Base-by-base conservation (phyloP, 176 grass and related monocot genomes). In the Dactylis glomerata region DNA sequence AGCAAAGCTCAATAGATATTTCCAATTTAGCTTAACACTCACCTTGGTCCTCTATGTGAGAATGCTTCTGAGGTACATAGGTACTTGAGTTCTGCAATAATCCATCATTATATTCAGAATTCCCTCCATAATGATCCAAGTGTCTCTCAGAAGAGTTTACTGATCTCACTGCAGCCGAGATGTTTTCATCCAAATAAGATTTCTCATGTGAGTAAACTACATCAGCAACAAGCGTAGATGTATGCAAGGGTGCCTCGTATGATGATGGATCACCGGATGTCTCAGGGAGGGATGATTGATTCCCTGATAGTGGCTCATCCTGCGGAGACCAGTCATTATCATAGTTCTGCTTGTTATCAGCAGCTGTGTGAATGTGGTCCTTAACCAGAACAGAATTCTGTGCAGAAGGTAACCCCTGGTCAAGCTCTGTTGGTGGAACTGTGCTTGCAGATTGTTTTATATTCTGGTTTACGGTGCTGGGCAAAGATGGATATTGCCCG, bases 401-500 rank as follows among this genome's bases (percentile, higher is more conserved):
- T n/a, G 8, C 50, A 79, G 75, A 75, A 57, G 88, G 74, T 72
- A 86, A 34, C 67, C 68, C 79, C 34, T 82, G 78, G 32, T 98
- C 89, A 84, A 68, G 65, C 75, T 90, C 86, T 87, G 80, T 67
- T 65, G 73, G 61, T 6, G 68, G 50, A 90, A 68, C 65, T 61
- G 83, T 83, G 79, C 69, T 88, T 26, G 37, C 23, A 76, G 87
- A 87, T 86, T 90, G 91, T 79, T 92, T 90, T 28, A 61, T 46
- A 66, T 75, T 86, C 74, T 88, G 85, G 82, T 84, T 66, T 75
- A 56, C 12, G 0, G 80, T 67, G 65, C 74, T 89, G 67, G 88
- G 78, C 76, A 94, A 92, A 67, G 84, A 87, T 79, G 92, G 87
- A 84, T 91, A 92, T 46, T 96, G 93, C 76, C 90, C 83, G 3